Evolutionary conservation across 2,329 filamentous ascomycete genomes (phyloP).

Genomic region (Fusarium tupiense): DNA sequence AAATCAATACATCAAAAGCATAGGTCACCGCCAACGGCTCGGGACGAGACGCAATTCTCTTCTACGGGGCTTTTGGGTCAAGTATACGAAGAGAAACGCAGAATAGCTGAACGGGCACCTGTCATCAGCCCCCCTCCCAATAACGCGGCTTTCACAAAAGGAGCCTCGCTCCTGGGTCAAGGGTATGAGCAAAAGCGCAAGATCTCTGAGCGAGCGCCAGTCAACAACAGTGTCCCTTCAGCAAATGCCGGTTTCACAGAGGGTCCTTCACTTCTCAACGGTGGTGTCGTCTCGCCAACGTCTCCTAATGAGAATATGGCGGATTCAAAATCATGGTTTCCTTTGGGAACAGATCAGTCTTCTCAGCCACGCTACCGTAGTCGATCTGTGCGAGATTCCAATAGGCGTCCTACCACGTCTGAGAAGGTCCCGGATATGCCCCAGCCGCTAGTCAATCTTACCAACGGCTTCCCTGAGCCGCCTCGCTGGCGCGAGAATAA

Average conservation of each 20-base stretch:
- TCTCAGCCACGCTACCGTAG: slow-evolving; percentile 43
- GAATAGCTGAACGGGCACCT: slow-evolving; percentile 44
- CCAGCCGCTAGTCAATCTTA: slow-evolving; percentile 75
- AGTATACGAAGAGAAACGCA: slow-evolving; percentile 58
- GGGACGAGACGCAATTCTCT: slow-evolving; percentile 56
- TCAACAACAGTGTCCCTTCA: slow-evolving; percentile 40
- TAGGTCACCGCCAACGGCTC: slow-evolving; percentile 19
- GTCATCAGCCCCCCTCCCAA: slow-evolving; percentile 40
- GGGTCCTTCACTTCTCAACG: slow-evolving; percentile 67
- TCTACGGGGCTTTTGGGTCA: slow-evolving; percentile 62
- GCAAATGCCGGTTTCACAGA: slow-evolving; percentile 59
- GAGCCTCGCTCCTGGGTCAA: slow-evolving; percentile 64
- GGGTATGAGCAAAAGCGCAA: slow-evolving; percentile 59
- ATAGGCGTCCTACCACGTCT: slow-evolving; percentile 38
- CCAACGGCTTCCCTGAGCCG: slow-evolving; percentile 68
- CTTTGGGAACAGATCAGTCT: slow-evolving; percentile 51
- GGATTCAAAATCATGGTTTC: slow-evolving; percentile 49
- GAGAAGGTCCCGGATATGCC: slow-evolving; percentile 48
- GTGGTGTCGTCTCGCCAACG: slow-evolving; percentile 36
- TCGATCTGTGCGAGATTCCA: slow-evolving; percentile 35
- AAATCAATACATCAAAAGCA: slow-evolving; percentile 43
- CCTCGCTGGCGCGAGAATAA: slow-evolving; percentile 65
- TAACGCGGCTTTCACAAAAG: slow-evolving; percentile 62
- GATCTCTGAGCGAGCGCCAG: slow-evolving; percentile 40
- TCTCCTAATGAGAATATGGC: slow-evolving; percentile 42